Evolutionary conservation across 169 alveolate species (phyloP).

Genomic region (Pseudocohnilembus persalinus): DNA sequence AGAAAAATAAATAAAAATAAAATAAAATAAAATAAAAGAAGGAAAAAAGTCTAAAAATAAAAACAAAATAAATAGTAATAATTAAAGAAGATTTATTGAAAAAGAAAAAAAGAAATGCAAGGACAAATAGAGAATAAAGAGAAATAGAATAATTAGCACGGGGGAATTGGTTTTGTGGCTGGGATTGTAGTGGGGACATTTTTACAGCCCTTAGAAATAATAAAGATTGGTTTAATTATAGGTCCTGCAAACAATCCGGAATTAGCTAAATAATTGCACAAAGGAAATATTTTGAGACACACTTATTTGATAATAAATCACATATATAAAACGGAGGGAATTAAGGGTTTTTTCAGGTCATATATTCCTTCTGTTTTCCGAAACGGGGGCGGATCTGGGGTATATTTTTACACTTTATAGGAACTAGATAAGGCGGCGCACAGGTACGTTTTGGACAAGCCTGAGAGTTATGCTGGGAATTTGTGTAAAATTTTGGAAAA

Average conservation of each 20-base stretch:
- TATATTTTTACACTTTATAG: conserved; percentile 5
- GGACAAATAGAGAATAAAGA: neutral
- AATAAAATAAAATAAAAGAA: too few species aligned
- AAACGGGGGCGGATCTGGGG: neutral
- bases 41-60: too few species aligned
- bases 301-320: neutral
- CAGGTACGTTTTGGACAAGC: neutral
- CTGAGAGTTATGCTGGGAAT: too few species aligned
- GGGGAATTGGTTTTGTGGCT: neutral
- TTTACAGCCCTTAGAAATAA: conserved; percentile 41
- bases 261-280: neutral
- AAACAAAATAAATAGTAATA: too few species aligned
- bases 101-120: neutral
- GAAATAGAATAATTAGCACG: conserved; percentile 5
- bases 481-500: too few species aligned
- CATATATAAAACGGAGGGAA: conserved; percentile 15
- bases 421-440: neutral
- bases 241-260: neutral
- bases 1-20: too few species aligned
- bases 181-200: conserved; percentile 4
- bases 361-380: neutral
- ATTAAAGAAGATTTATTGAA: too few species aligned
- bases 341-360: conserved; percentile 7
- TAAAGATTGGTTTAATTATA: conserved; percentile 32
- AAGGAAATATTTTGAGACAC: neutral